phyloP scores from a whole-genome alignment of 768 basidiomycete species.

The Tulasnella sp. region DNA sequence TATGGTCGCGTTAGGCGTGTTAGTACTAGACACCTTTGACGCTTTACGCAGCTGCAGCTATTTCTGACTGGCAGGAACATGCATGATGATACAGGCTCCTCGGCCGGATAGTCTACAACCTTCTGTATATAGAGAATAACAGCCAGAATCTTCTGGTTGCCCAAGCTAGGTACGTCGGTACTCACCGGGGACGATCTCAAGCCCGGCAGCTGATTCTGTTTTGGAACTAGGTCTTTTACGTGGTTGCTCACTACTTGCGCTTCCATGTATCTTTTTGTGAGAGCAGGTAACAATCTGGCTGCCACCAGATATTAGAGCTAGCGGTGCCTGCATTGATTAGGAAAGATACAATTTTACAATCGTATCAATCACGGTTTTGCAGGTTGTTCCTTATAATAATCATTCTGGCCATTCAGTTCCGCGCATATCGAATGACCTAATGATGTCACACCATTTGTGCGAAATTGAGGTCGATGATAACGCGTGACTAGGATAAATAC shows the following conservation, averaged over 20 bases:
- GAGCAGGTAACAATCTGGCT: neutral
- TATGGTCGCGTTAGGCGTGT: neutral
- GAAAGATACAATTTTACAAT: too few relatives aligned
- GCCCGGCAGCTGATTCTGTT: neutral
- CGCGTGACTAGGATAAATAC: neutral
- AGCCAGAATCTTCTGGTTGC: neutral
- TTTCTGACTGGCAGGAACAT: neutral
- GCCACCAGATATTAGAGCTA: too few relatives aligned
- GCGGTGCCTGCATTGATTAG: too few relatives aligned
- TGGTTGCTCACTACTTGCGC: neutral
- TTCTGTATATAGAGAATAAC: neutral
- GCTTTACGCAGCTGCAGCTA: neutral
- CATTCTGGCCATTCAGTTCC: too few relatives aligned
- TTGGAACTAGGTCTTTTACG: neutral
- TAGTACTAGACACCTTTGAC: neutral
- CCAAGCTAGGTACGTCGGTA: neutral
- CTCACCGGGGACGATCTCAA: neutral
- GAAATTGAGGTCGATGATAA: too few relatives aligned
- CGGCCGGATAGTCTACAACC: neutral
- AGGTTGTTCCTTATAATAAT: too few relatives aligned
- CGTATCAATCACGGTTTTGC: too few relatives aligned
- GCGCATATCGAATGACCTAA: too few relatives aligned
- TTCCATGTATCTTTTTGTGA: neutral
- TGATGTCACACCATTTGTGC: neutral
- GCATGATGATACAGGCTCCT: neutral